phyloP scores from a whole-genome alignment of 768 basidiomycete genomes.

The Lactarius evosmus region DNA sequence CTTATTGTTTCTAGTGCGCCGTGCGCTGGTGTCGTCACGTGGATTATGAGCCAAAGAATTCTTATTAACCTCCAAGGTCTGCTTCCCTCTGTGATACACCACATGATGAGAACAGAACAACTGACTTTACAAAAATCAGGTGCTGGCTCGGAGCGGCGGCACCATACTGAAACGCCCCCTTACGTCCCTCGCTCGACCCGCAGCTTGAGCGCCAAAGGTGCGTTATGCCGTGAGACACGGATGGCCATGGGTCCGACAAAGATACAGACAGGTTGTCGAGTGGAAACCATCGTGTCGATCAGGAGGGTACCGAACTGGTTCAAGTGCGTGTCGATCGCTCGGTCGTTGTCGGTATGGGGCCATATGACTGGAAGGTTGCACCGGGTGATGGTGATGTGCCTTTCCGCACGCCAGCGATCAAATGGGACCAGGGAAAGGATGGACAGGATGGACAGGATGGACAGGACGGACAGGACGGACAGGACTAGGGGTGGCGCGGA shows the following conservation, averaged over 20 bases:
- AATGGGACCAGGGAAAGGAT: background rate
- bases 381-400: background rate
- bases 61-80: constrained; percentile 37
- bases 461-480: no score
- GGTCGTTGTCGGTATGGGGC: background rate
- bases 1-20: background rate
- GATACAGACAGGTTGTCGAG: background rate
- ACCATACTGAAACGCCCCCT: no score
- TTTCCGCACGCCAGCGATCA: background rate
- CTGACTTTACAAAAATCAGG: no score
- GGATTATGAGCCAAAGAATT: constrained; percentile 38
- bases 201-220: no score
- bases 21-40: constrained; percentile 34
- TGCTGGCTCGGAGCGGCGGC: no score
- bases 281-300: background rate
- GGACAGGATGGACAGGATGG: no score
- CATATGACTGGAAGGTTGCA: background rate
- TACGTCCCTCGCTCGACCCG: no score
- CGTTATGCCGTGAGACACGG: no score
- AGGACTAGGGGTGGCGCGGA: background rate
- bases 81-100: no score
- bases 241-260: background rate
- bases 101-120: no score
- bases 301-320: constrained; percentile 22
- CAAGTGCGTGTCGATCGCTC: no score